These are phyloP conservation scores for Malassezia sympodialis DNA, from an alignment of 1,284 basidiomycete species.

Conservation along the genomic window DNA sequence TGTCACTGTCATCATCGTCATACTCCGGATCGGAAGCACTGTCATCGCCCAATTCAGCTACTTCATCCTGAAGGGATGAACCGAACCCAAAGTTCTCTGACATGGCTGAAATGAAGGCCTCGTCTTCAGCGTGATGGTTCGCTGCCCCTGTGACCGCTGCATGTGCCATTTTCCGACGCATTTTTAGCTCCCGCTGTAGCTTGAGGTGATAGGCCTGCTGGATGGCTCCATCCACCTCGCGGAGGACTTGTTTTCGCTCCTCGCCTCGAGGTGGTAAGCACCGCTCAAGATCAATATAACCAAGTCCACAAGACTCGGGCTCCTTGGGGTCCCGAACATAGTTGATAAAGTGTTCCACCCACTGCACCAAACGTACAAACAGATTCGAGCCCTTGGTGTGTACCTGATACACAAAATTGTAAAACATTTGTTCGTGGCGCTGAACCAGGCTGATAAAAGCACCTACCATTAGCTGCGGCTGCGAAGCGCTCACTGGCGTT, in stretches of 20 bases:
- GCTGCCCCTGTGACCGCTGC: conserved; percentile 31
- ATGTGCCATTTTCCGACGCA: conserved; percentile 32
- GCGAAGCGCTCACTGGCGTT: conserved; percentile 54
- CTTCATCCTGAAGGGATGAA: conserved; percentile 38
- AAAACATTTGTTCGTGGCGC: conserved; percentile 89
- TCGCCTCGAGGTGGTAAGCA: conserved; percentile 37
- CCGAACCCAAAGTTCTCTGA: conserved; percentile 43
- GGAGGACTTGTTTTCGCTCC: conserved; percentile 27
- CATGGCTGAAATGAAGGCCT: conserved; percentile 35
- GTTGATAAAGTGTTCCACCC: conserved; percentile 91
- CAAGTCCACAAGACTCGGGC: conserved; percentile 18
- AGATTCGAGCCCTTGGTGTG: conserved; percentile 91
- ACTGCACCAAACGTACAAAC: conserved; percentile 86
- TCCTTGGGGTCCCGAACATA: conserved; percentile 60
- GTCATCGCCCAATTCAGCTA: conserved; percentile 29
- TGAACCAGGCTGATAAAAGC: conserved; percentile 86
- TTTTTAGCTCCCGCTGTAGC: conserved; percentile 39
- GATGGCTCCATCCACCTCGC: conserved; percentile 41
- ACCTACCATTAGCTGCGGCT: conserved; percentile 77
- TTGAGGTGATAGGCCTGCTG: conserved; percentile 43
- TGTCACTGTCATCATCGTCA: conserved; percentile 6
- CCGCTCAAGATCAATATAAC: conserved; percentile 37
- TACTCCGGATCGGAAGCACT: conserved; percentile 12
- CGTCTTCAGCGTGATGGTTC: conserved; percentile 22
- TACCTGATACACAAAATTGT: conserved; percentile 94